A percentile compares a stretch with the other conserved stretches of the same genome.
phyloP scores from a whole-genome alignment of 2,329 filamentous ascomycete species.

The Elsinoe fawcettii region DNA sequence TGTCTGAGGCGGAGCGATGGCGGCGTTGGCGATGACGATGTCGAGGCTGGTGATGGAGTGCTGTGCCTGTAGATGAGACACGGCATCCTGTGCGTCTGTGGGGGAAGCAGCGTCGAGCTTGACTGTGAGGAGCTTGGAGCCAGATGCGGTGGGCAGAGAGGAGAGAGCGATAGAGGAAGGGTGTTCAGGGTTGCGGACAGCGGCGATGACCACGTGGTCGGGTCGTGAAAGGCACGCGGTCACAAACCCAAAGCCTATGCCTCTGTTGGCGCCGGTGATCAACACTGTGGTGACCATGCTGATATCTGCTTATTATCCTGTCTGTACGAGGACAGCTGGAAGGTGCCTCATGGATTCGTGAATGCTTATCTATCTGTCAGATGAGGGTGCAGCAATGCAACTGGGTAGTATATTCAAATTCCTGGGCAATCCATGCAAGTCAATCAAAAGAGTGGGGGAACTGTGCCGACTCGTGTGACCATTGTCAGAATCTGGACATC shows the following conservation, averaged over 20 bases:
- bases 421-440: too few species aligned
- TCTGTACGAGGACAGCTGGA: too few species aligned
- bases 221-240: conserved; percentile 13
- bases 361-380: too few species aligned
- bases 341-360: too few species aligned
- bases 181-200: conserved; percentile 36
- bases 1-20: conserved; percentile 17
- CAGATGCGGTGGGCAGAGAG: conserved; percentile 30
- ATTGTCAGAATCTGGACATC: too few species aligned
- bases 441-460: too few species aligned
- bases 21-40: conserved; percentile 21
- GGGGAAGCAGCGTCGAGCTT: conserved; percentile 36
- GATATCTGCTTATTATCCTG: too few species aligned
- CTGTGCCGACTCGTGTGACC: too few species aligned
- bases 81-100: conserved; percentile 26
- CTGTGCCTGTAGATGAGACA: conserved; percentile 21
- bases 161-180: conserved; percentile 41
- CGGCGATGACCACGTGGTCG: conserved; percentile 24
- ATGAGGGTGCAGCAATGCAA: too few species aligned
- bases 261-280: conserved; percentile 14
- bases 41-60: conserved; percentile 23
- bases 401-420: too few species aligned
- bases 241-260: conserved; percentile 6
- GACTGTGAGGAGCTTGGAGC: conserved; percentile 35
- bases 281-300: background rate